Conservation (phyloP, 495 filamentous ascomycete species). For the Darksidea phi region DNA sequence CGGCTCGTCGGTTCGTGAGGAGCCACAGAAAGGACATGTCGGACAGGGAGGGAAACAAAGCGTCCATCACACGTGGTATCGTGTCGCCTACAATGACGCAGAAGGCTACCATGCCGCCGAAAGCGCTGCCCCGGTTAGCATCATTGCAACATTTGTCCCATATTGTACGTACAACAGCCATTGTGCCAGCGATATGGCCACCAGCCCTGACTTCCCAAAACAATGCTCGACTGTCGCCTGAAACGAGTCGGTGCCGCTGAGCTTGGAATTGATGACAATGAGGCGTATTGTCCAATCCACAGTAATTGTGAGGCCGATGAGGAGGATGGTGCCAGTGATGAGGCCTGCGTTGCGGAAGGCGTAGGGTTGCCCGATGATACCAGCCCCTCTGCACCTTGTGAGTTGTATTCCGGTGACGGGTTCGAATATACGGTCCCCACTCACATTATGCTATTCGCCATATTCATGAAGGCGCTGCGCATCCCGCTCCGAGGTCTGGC, state of each 20-base stretch:
- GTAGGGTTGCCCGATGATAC: constrained; percentile 96
- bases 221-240: constrained; percentile 93
- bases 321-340: constrained; percentile 70
- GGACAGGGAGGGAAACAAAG: constrained; percentile 73
- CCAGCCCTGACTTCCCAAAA: constrained; percentile 80
- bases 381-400: constrained; percentile 60
- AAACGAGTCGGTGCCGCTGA: constrained; percentile 87
- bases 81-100: constrained; percentile 95
- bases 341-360: constrained; percentile 89
- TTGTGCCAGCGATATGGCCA: constrained; percentile 88
- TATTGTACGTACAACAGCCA: constrained; percentile 72
- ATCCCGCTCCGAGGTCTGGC: constrained; percentile 66
- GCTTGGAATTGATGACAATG: constrained; percentile 92
- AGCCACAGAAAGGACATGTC: constrained; percentile 76
- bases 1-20: constrained; percentile 72
- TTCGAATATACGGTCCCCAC: constrained; percentile 20
- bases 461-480: constrained; percentile 89
- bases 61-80: constrained; percentile 83
- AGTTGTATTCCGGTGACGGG: not conserved
- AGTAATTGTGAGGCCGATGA: constrained; percentile 74
- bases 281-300: constrained; percentile 97
- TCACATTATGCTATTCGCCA: constrained; percentile 94
- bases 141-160: not conserved
- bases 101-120: constrained; percentile 97
- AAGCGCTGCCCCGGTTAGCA: constrained; percentile 56